phyloP scores from a whole-genome alignment of 495 filamentous ascomycete species.

The Tuber brumale region DNA sequence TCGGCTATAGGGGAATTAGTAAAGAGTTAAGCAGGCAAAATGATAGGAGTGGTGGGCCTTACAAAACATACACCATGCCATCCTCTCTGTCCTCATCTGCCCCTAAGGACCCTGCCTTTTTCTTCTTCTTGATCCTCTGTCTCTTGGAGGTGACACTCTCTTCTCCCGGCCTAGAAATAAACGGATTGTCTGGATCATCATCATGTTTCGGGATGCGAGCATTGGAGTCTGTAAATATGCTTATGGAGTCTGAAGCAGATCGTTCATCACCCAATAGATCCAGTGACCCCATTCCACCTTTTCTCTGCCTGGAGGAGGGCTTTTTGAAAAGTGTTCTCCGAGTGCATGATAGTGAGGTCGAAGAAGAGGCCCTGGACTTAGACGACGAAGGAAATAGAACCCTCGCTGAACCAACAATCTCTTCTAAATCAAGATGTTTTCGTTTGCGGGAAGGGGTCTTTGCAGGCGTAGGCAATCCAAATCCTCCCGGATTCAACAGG shows the following conservation, averaged over 20 bases:
- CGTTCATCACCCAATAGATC: conserved; percentile 52
- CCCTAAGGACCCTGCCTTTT: conserved; percentile 53
- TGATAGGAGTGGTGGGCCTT: conserved; percentile 46
- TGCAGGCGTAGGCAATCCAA: conserved; percentile 76
- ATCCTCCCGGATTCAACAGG: conserved; percentile 35
- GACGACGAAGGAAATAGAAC: conserved; percentile 59
- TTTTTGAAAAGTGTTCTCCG: conserved; percentile 10
- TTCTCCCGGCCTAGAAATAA: conserved; percentile 51
- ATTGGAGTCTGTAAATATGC: conserved; percentile 84
- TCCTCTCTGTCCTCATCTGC: conserved; percentile 50
- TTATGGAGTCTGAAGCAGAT: conserved; percentile 52
- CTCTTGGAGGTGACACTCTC: conserved; percentile 38
- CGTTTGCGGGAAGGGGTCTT: conserved; percentile 80
- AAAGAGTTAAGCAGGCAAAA: background rate
- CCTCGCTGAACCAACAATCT: conserved; percentile 61
- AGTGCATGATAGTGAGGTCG: background rate
- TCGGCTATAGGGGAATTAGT: conserved; percentile 54
- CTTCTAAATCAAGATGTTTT: conserved; percentile 45
- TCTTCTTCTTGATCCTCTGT: conserved; percentile 53
- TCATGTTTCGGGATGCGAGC: conserved; percentile 74
- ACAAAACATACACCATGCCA: conserved; percentile 83
- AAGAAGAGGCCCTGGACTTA: conserved; percentile 10
- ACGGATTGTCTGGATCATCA: conserved; percentile 64
- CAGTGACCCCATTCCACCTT: conserved; percentile 17
- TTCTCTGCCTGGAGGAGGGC: conserved; percentile 16